Base-by-base conservation (phyloP, 208 protist species). In the Naegleria lovaniensis region DNA sequence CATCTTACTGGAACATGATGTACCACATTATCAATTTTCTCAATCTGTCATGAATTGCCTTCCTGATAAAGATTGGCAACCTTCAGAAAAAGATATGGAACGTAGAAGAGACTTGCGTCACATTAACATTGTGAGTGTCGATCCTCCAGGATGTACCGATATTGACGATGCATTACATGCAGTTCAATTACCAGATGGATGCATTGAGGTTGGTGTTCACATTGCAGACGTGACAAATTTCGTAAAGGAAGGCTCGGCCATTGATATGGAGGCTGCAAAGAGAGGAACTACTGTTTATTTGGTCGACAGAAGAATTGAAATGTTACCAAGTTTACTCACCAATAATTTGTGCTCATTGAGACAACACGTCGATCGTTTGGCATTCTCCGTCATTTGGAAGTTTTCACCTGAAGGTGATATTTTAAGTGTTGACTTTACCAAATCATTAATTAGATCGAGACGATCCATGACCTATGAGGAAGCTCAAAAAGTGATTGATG, bases 211-310 rank as follows among this genome's bases (percentile, higher is more conserved):
- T 36, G 98, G 98, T 85, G 98, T 99, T 85, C 97, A 99, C 93
- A 99, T 99, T 92, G 98, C 98, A 22, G 98, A 99, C 92, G 98
- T 99, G 0, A 96, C 97, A 5, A 94, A 98, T 93, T 99, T 99
- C 94, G 92, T 99, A 9, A 92, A 94, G 33, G 96, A 98, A 88
- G 93, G 95, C 39, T 96, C 97, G 0, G 83, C 96, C 11, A 95
- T 99, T 91, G 98, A 99, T 92, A 93, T 96, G 39, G 98, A 99
- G 92, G 96, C 98, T 0, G 91, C 93, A 0, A 96, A 97, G 88
- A 94, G 98, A 75, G 96, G 96, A 85, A 99, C 97, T 0, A 98
- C 97, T 52, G 96, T 98, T 40, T 99, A 99, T 91, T 92, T 99
- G 39, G 96, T 98, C 16, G 97, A 99, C 90, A 93, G 96, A 59